Evolutionary conservation across 106 monocot species (phyloP).

Genomic region (Acorus calamus): DNA sequence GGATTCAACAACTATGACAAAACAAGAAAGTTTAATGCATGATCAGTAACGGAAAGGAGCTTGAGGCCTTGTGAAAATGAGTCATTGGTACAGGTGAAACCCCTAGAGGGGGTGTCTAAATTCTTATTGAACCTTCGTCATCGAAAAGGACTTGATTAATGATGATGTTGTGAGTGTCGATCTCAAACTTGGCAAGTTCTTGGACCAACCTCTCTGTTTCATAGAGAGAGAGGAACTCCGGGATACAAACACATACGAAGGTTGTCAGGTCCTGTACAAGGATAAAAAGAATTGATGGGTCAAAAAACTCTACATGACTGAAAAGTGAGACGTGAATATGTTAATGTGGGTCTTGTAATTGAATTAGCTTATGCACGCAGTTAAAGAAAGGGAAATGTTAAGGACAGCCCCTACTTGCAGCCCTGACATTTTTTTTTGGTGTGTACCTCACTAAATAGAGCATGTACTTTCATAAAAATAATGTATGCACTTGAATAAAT

Average conservation of each 20-base stretch:
- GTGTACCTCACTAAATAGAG: no score
- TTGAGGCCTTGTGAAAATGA: neutral
- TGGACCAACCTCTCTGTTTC: conserved; percentile 86
- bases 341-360: neutral
- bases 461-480: no score
- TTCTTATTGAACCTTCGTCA: conserved; percentile 42
- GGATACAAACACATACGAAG: conserved; percentile 81
- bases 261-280: conserved; percentile 64
- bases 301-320: neutral
- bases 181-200: conserved; percentile 81
- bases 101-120: neutral
- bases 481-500: no score
- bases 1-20: conserved; percentile 51
- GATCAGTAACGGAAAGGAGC: neutral
- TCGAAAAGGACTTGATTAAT: conserved; percentile 83
- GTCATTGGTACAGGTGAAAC: neutral
- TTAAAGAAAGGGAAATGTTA: no score
- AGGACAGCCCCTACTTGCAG: no score
- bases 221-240: conserved; percentile 86
- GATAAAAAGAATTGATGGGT: neutral
- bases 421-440: no score
- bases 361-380: no score
- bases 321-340: neutral
- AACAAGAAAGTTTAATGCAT: neutral
- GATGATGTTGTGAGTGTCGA: conserved; percentile 82